Base-by-base conservation (phyloP, 768 basidiomycete genomes). In the Amanita polypyramis region DNA sequence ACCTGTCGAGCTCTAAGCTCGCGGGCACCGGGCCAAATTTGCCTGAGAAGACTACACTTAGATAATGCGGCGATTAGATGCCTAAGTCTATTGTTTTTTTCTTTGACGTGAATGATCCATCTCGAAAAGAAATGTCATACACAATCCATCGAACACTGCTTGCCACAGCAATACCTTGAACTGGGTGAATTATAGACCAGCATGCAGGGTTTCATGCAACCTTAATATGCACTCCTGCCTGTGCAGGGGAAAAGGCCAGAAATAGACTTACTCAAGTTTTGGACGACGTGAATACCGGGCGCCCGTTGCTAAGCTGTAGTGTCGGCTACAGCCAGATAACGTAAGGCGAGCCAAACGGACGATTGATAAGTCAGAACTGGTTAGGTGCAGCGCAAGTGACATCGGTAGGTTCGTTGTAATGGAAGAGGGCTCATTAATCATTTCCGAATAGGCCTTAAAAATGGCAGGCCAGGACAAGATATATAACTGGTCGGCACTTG, bases 341-440 rank as follows among this genome's bases (percentile, higher is more conserved):
- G 25, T 27, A 27, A 27, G 25, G 25, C 25, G 25, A 7, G 4
- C 25, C 25, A 27, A 27, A 27, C 25, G 25, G 25, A 7, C 25
- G 25, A 27, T 7, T 27, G 25, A 27, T 7, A 27, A 7, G 25
- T 27, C 25, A 27, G 25, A 27, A 27, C n/a, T 43, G 42, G 30
- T 17, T 40, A 12, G 43, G 8, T 1, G 1, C 5, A 43, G 11
- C 15, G 37, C n/a, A 32, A 36, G 20, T 25, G 27, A 54, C 58
- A 44, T 20, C 14, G 20, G 44, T 36, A 32, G 20, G 33, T 34
- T 21, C 12, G n/a, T n/a, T n/a, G 27, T 25, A 21, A 47, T 15
- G 25, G 37, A 38, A 39, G 25, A 37, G 34, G 11, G 47, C 47
- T 48, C 47, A 48, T 34, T 17, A n/a, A 15, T 38, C 29, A 15